These are phyloP conservation scores for Fusarium neocosmosporiellum DNA, from an alignment of 2,329 filamentous ascomycete species.

Conservation along the genomic window DNA sequence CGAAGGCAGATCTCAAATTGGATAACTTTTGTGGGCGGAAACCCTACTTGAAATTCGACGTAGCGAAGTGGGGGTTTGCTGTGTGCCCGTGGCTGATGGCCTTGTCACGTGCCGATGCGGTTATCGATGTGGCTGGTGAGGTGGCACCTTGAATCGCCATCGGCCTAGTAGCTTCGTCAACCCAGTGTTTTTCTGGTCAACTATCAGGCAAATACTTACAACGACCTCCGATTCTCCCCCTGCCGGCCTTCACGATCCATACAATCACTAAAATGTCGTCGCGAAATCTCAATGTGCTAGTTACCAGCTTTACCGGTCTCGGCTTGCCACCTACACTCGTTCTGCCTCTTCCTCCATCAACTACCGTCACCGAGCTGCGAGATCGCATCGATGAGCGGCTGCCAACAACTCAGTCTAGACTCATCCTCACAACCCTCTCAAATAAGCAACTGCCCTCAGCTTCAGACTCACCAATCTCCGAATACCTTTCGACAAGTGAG, in stretches of 20 bases:
- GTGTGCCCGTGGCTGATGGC: constrained; percentile 38
- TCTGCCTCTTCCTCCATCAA: constrained; percentile 75
- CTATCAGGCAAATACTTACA: constrained; percentile 17
- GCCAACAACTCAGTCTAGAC: constrained; percentile 66
- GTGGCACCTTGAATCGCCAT: constrained; percentile 20
- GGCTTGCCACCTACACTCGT: constrained; percentile 85
- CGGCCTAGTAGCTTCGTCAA: background rate
- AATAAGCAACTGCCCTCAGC: constrained; percentile 74
- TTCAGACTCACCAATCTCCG: constrained; percentile 67
- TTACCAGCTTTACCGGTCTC: constrained; percentile 86
- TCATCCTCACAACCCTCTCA: constrained; percentile 84
- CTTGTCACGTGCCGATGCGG: constrained; percentile 49
- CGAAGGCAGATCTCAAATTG: constrained; percentile 55
- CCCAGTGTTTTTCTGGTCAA: constrained; percentile 4
- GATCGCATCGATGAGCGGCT: constrained; percentile 70
- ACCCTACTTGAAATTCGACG: constrained; percentile 52
- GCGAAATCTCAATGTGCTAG: constrained; percentile 78
- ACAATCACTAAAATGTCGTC: constrained; percentile 60
- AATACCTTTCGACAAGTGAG: constrained; percentile 65
- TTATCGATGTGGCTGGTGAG: constrained; percentile 27
- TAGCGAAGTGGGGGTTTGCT: constrained; percentile 49
- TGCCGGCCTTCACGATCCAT: background rate
- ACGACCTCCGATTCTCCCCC: background rate
- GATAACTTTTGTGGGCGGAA: constrained; percentile 60
- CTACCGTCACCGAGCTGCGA: constrained; percentile 75